phyloP scores from a whole-genome alignment of 1,284 basidiomycete genomes.

The Irpex sp. region DNA sequence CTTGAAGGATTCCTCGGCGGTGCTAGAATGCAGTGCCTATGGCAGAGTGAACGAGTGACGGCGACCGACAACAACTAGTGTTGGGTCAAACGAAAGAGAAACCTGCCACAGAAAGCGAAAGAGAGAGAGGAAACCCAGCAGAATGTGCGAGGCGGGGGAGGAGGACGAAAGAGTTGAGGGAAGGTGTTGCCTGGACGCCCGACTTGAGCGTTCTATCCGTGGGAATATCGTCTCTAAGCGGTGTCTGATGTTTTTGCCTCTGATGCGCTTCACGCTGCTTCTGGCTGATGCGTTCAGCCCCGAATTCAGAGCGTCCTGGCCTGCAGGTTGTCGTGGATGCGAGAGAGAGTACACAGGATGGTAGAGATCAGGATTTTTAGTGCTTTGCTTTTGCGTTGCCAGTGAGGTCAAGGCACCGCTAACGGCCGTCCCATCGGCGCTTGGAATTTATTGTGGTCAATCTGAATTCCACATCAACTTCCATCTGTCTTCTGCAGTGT shows the following conservation, averaged over 20 bases:
- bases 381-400: neutral
- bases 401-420: neutral
- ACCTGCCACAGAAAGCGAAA: conserved; percentile 9
- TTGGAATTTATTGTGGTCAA: neutral
- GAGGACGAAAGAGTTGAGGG: conserved; percentile 8
- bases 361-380: neutral
- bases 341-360: too few species aligned
- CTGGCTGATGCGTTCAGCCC: neutral
- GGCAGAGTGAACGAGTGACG: conserved; percentile 17
- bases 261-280: neutral
- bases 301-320: neutral
- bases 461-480: too few species aligned
- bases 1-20: conserved; percentile 6
- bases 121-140: conserved; percentile 10
- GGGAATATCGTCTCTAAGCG: conserved; percentile 14
- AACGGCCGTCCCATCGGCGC: neutral
- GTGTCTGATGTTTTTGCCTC: neutral
- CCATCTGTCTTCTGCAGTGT: neutral
- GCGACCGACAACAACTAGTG: conserved; percentile 24
- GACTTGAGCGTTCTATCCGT: conserved; percentile 3
- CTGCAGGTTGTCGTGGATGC: neutral
- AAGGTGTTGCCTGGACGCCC: neutral
- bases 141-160: conserved; percentile 6
- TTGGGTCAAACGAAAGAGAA: conserved; percentile 17
- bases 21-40: conserved; percentile 6